These are phyloP conservation scores for Eucalyptus sp. DNA, from an alignment of 345 rosid genomes.

Conservation along the genomic window DNA sequence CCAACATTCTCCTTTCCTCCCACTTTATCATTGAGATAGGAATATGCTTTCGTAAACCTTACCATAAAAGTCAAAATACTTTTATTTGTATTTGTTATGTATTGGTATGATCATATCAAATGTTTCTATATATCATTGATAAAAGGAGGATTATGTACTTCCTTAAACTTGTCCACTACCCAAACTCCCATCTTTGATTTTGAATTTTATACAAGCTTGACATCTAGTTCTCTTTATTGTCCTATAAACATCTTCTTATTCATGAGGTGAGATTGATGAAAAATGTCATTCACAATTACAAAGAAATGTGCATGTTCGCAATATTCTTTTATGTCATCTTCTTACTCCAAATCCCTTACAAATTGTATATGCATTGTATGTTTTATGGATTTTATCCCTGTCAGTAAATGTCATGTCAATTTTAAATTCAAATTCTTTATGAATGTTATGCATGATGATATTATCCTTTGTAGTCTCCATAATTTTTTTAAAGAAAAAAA, in stretches of 20 bases:
- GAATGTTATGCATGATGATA: background rate
- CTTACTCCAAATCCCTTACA: background rate
- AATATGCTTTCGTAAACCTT: background rate
- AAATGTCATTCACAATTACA: rapidly evolving
- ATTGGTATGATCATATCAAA: rapidly evolving
- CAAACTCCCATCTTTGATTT: rapidly evolving
- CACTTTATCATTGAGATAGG: rapidly evolving
- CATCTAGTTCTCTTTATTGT: rapidly evolving
- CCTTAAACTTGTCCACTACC: rapidly evolving
- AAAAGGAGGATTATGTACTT: background rate
- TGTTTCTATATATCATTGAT: rapidly evolving
- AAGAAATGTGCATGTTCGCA: background rate
- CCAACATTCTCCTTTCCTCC: background rate
- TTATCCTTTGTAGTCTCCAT: background rate
- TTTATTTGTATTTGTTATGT: rapidly evolving
- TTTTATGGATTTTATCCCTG: background rate
- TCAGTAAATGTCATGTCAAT: rapidly evolving
- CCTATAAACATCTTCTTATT: no score
- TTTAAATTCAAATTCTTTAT: no score
- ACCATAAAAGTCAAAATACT: no score
- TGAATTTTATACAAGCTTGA: background rate
- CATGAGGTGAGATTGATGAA: no score
- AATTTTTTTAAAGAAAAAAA: no score
- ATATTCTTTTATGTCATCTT: no score
- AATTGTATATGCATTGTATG: no score